Evolutionary conservation across 306 rosid species (phyloP).

Genomic region (Glycine latifolia): DNA sequence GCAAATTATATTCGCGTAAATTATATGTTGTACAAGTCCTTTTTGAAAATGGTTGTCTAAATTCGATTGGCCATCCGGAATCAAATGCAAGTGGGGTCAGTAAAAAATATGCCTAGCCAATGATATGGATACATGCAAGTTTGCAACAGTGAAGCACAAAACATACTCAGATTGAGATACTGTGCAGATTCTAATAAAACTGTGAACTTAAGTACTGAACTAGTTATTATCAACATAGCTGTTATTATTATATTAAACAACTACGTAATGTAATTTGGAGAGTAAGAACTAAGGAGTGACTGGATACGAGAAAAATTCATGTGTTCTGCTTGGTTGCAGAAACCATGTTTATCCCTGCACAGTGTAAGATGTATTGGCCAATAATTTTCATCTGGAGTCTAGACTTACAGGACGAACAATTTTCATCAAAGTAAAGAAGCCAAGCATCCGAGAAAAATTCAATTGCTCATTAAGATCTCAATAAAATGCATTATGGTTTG

Average conservation of each 20-base stretch:
- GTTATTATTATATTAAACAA: neutral
- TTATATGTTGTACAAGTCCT: neutral
- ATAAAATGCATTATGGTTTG: neutral
- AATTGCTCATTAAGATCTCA: too few relatives aligned
- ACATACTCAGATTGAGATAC: slow-evolving; percentile 56
- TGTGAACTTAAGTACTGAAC: neutral
- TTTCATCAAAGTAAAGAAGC: neutral
- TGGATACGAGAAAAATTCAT: neutral
- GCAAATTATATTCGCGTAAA: neutral
- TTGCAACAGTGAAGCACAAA: neutral
- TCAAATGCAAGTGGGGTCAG: too few relatives aligned
- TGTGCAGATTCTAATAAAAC: neutral
- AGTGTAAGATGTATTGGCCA: neutral
- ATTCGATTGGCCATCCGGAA: too few relatives aligned
- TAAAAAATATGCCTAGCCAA: too few relatives aligned
- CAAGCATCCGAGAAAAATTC: neutral
- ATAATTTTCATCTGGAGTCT: slow-evolving; percentile 2
- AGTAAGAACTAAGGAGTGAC: neutral
- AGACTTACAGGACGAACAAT: slow-evolving; percentile 51
- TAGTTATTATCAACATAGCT: neutral
- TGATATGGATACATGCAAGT: too few relatives aligned
- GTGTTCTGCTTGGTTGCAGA: too few relatives aligned
- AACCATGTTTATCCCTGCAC: too few relatives aligned
- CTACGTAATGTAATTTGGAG: neutral
- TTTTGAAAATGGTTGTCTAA: neutral